Evolutionary conservation across 305 asterid genomes (phyloP), one percentile per base, ranked within the genome.

Genomic region (Withania somnifera): DNA sequence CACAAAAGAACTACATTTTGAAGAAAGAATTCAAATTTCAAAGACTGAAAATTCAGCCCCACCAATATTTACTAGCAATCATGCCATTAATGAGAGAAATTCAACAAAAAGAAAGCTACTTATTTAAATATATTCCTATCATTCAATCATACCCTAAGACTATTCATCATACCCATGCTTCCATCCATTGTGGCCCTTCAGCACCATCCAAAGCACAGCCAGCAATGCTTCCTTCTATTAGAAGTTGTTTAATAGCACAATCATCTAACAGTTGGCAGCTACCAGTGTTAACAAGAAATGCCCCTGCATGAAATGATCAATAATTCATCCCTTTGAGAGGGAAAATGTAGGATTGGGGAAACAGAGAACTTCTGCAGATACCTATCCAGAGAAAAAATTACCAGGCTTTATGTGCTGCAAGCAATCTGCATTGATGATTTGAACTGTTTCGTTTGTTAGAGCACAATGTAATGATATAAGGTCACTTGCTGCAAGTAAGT

Each of bases 131-230:
- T 80, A 85, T 83, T 81, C 80, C 88, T 87, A 81, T 82, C 82
- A 86, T 77, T 84, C 88, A 88, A 77, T 85, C 90, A 92, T 88
- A 92, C 90, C 92, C 97, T 86, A 91, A 89, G 80, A 86, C 87
- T 91, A 91, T 80, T 84, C 91, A 92, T 88, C 98, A 91, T 97
- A 97, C 99, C 99, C 99, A 97, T 87, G 99, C 99, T 92, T 97
- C 99, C 99, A 97, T 97, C 99, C 99, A 97, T 84, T 97, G 99
- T 71, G 99, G 99, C 87, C 99, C 98, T 90, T 97, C 99, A 85
- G 98, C 98, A 82, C 99, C 99, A 89, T 97, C 99, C 82, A 97
- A 89, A 83, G 99, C 99, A 86, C 98, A 95, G 60, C 98, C 99
- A 42, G 98, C 98, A 58, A 97, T 91, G 20, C 94, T 91, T 79